Base-by-base conservation (phyloP, 495 filamentous ascomycete species). In the Hypoxylon trugodes region DNA sequence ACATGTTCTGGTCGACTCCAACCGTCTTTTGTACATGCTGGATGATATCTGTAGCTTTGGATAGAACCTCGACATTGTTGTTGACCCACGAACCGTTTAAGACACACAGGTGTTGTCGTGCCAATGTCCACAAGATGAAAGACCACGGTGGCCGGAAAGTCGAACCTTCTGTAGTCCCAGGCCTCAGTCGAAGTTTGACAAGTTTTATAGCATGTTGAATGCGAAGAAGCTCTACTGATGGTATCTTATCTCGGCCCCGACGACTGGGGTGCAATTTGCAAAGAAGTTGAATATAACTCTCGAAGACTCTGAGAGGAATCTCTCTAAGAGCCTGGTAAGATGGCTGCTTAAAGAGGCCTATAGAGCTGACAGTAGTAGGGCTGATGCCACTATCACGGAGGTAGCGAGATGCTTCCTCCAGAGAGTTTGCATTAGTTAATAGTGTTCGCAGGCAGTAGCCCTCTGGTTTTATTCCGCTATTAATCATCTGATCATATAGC, bases 401-500 rank as follows among this genome's bases (percentile, higher is more conserved):
- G 70, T 77, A 81, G 25, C 50, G 60, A n/a, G 63, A 4, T 5
- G 68, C 79, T 37, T 55, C 59, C 26, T 66, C 48, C 24, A 72
- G 56, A 4, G 75, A 74, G 0, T 13, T 36, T 2, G 79, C 70
- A 40, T 78, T 70, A 4, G 26, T 49, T 0, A 82, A 8, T 1
- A 82, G 71, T 0, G 70, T 59, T 10, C 51, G 50, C 12, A 81
- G 73, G 18, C 74, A 78, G 30, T 62, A 13, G 0, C 70, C 73
- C 18, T 56, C 37, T 0, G 79, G 78, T 48, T 56, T 71, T 41
- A 79, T 49, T 4, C 77, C 75, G 0, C 69, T 60, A 1, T 51
- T 49, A 5, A 73, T 49, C 77, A 82, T 80, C 41, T 51, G 56
- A 9, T 71, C 42, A 42, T 81, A 82, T 7, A 82, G 50, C 32